Percentiles rank a stretch among this genome's conserved stretches.
Evolutionary conservation across 2,329 filamentous ascomycete species (phyloP).

Genomic region (Botrytis paeoniae): DNA sequence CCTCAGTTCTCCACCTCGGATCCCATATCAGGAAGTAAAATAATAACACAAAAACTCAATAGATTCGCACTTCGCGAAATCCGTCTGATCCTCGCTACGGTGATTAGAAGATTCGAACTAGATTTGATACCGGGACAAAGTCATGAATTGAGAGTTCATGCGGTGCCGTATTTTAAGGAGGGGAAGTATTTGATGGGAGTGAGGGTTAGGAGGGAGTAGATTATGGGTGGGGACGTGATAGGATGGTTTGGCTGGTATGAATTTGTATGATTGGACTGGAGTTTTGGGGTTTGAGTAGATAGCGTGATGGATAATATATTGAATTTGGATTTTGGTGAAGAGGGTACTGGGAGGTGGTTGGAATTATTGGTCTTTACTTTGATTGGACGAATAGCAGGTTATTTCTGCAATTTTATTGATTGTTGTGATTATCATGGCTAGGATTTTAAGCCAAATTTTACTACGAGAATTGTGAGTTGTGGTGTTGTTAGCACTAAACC

Average conservation of each 20-base stretch:
- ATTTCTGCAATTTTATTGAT: no score
- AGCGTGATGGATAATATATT: not conserved
- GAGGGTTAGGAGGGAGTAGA: not conserved
- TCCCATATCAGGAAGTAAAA: no score
- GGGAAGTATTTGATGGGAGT: slow-evolving; percentile 29
- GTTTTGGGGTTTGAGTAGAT: not conserved
- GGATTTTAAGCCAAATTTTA: no score
- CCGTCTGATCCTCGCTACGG: slow-evolving; percentile 25
- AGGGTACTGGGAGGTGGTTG: not conserved
- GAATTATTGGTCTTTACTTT: not conserved
- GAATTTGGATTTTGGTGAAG: not conserved
- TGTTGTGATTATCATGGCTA: no score
- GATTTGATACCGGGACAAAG: slow-evolving; percentile 26
- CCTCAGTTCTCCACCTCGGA: no score
- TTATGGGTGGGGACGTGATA: slow-evolving; percentile 25
- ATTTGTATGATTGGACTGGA: not conserved
- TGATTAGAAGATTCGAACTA: slow-evolving; percentile 27
- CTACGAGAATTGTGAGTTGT: not conserved
- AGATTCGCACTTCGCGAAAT: slow-evolving; percentile 31
- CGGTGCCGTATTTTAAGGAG: slow-evolving; percentile 28
- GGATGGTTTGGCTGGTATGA: not conserved
- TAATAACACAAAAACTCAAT: not conserved
- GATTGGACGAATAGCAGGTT: no score
- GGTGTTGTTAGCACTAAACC: not conserved
- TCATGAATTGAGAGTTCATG: slow-evolving; percentile 27